These are phyloP conservation scores for Fraxinus sp. DNA, from an alignment of 305 asterid species.

Conservation along the genomic window DNA sequence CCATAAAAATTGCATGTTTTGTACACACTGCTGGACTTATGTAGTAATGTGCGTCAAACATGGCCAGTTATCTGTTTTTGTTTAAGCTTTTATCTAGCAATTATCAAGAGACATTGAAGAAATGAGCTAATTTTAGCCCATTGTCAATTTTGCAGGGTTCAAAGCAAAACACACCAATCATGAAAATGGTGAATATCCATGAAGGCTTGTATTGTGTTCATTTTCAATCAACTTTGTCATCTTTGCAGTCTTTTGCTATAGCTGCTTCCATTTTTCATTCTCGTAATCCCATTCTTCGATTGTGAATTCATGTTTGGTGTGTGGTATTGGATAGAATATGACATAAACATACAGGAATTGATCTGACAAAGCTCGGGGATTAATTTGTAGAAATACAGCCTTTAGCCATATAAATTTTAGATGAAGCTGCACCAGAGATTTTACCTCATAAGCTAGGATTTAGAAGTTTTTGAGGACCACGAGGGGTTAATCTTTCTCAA, in stretches of 20 bases:
- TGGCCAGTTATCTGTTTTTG: neutral
- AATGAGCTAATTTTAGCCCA: neutral
- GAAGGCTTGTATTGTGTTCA: conserved; percentile 65
- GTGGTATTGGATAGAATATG: neutral
- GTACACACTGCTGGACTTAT: neutral
- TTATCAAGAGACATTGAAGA: neutral
- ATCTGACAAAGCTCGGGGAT: conserved; percentile 7
- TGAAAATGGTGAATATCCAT: conserved; percentile 75
- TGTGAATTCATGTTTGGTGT: neutral
- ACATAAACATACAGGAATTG: conserved; percentile 51
- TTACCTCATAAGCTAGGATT: neutral
- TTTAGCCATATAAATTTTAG: neutral
- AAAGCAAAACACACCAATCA: conserved; percentile 44
- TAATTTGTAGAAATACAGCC: neutral
- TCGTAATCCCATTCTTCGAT: conserved; percentile 46
- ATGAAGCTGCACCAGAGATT: neutral
- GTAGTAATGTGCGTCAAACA: neutral
- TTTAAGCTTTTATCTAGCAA: neutral
- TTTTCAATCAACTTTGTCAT: conserved; percentile 66
- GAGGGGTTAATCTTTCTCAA: neutral
- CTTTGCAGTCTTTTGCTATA: conserved; percentile 70
- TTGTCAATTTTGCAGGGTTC: conserved; percentile 55
- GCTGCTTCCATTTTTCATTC: conserved; percentile 75
- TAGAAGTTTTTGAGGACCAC: neutral
- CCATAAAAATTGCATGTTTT: neutral